A percentile compares a stretch with the other conserved stretches of the same genome.
Evolutionary conservation across 495 filamentous ascomycete genomes (phyloP).

Genomic region (Tuber microsphaerosporum): DNA sequence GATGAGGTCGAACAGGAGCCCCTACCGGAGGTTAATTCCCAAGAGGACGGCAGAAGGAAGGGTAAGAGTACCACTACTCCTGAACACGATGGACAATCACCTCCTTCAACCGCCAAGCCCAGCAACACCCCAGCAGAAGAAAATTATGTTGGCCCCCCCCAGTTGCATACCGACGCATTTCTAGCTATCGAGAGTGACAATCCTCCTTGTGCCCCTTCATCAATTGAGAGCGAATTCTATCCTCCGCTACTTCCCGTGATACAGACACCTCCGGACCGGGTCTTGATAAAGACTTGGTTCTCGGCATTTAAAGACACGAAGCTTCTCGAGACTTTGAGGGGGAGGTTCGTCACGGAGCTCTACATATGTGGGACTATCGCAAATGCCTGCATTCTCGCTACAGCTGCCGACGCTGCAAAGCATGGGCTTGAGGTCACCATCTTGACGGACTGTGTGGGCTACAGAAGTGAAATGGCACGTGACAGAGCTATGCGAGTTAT

Average conservation of each 20-base stretch:
- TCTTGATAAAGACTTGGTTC: conserved; percentile 75
- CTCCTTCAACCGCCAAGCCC: conserved; percentile 19
- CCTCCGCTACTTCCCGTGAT: conserved; percentile 53
- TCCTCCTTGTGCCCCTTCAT: conserved; percentile 55
- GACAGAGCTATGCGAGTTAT: conserved; percentile 70
- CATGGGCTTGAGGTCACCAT: conserved; percentile 80
- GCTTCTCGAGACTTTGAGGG: conserved; percentile 63
- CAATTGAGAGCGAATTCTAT: conserved; percentile 62
- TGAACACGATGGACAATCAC: conserved; percentile 23
- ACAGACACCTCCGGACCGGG: conserved; percentile 54
- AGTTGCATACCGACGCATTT: conserved; percentile 54
- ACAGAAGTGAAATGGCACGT: conserved; percentile 63
- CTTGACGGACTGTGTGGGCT: conserved; percentile 85
- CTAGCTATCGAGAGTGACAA: conserved; percentile 47
- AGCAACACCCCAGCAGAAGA: conserved; percentile 28
- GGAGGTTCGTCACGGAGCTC: conserved; percentile 78
- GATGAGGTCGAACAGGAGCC: conserved; percentile 22
- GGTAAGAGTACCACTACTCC: not conserved
- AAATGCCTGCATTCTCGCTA: conserved; percentile 86
- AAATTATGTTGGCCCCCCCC: conserved; percentile 26
- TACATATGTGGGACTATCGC: conserved; percentile 85
- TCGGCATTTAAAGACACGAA: conserved; percentile 74
- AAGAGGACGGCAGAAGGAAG: conserved; percentile 20
- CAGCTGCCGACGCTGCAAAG: conserved; percentile 79
- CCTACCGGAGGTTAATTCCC: not conserved